Evolutionary conservation across 495 filamentous ascomycete species (phyloP), one percentile per base, ranked within the genome.

Genomic region (Margaritispora aquatica): DNA sequence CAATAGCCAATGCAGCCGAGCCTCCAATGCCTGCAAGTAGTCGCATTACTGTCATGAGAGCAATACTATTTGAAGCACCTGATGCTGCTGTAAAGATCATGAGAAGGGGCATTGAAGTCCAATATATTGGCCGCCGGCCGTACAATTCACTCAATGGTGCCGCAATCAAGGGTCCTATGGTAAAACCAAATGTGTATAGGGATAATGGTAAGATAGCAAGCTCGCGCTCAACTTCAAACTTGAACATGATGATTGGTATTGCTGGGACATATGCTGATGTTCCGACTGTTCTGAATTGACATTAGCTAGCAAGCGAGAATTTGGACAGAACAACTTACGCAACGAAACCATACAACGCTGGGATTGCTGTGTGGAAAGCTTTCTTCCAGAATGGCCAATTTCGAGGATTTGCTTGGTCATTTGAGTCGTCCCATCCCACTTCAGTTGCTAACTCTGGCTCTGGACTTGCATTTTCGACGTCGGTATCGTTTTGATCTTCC

Each of bases 171-270:
- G 83, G 83, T 0, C 80, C 80, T 49, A 82, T 60, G 58, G 84
- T 83, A 67, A 89, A 94, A 4, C 86, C 89, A 1, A 92, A 74
- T 11, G 92, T 74, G 69, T 92, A 94, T 57, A 88, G 61, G 1
- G 80, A 78, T 17, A 84, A 63, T 20, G 71, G 24, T 75, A 76
- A n/a, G 65, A 59, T 21, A 4, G 64, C 60, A 11, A 60, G 47
- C 21, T 57, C 57, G 34, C 60, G 17, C 1, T 23, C 29, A 1
- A 66, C 57, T 5, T 66, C 41, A 27, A 59, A 65, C 21, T 53
- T 34, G 24, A 17, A 20, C 56, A 59, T 59, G 19, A 65, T 26
- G 20, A 57, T 17, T 2, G 63, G 59, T 20, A 62, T 62, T 15
- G 63, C 57, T 47, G 63, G 63, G 26, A 60, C 59, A 24, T 47